Conservation (phyloP, 176 grass and related monocot species). For the Chloris gayana region DNA sequence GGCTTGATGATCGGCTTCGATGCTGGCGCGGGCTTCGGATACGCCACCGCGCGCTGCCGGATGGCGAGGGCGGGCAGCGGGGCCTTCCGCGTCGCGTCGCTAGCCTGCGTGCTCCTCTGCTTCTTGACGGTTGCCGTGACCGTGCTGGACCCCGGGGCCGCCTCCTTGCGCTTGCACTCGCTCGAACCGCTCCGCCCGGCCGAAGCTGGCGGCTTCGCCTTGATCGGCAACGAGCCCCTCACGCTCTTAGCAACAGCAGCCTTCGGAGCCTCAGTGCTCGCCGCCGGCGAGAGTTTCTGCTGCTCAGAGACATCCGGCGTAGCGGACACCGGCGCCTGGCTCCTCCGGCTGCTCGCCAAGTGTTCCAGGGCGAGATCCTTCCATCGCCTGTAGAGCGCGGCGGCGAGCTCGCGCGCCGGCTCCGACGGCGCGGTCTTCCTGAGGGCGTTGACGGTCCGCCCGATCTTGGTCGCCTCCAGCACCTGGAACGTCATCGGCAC, state of each 20-base stretch:
- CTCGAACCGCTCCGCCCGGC: neutral
- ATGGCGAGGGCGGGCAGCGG: too few relatives aligned
- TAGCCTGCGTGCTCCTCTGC: neutral
- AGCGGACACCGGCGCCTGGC: neutral
- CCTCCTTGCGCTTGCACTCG: neutral
- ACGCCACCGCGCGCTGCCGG: too few relatives aligned
- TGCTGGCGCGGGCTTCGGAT: too few relatives aligned
- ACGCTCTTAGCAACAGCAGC: neutral
- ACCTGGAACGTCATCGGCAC: slow-evolving; percentile 22
- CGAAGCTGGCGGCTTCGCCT: too few relatives aligned
- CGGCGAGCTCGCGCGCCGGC: neutral
- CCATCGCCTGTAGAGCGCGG: too few relatives aligned
- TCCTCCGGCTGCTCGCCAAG: neutral
- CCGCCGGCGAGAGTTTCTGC: neutral
- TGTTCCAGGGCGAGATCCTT: too few relatives aligned
- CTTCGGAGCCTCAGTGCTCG: neutral
- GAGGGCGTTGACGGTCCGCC: neutral
- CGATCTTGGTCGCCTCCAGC: slow-evolving; percentile 31
- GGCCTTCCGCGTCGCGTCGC: neutral
- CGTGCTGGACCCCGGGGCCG: neutral
- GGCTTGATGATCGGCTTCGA: too few relatives aligned
- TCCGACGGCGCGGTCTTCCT: slow-evolving; percentile 17
- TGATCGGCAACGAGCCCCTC: neutral
- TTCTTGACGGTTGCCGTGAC: neutral
- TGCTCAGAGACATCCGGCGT: neutral